Base-by-base conservation (phyloP, 345 rosid genomes). In the Turnera subulata region DNA sequence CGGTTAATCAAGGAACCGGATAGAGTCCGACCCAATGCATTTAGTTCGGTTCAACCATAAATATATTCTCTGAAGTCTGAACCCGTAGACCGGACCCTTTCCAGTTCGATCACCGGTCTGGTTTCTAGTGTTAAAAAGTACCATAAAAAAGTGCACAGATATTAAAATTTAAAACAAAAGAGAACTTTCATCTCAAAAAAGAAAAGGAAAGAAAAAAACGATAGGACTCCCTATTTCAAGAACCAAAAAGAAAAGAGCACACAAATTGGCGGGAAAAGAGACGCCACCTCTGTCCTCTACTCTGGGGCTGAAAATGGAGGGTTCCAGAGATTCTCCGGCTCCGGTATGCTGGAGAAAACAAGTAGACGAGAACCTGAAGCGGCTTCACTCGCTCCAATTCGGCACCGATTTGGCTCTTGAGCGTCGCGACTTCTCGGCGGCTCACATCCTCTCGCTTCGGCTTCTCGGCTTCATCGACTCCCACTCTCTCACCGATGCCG, bases 401-500 rank as follows among this genome's bases (percentile, higher is more conserved):
- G 97, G 98, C 16, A 82, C 79, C 65, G 98, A 89, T 50, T 63
- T 68, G 24, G 88, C 83, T 48, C 77, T 83, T 23, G 88, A 84
- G 73, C 82, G 76, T 64, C 70, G 78, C 50, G 91, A 89, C 62
- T 89, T 76, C 76, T 58, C 88, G 13, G 55, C 97, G 6, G 93
- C 96, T 17, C 81, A 77, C 23, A 53, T 86, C 58, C 82, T 92
- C 58, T 79, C 82, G 24, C 97, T 89, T 62, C 86, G 85, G 2
- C 98, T 92, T 57, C 65, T 89, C 56, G 98, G 98, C 65, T 89
- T 92, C 73, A 86, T 92, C 54, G 95, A 86, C 69, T 92, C 97
- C 22, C 82, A 68, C 50, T 74, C 88, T 50, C 74, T 62, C 24
- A 73, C 84, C 5, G 84, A 82, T 9, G 53, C 29, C 1, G 97